phyloP scores from a whole-genome alignment of 805 yeast genomes.

The Metschnikowia koreensis region DNA sequence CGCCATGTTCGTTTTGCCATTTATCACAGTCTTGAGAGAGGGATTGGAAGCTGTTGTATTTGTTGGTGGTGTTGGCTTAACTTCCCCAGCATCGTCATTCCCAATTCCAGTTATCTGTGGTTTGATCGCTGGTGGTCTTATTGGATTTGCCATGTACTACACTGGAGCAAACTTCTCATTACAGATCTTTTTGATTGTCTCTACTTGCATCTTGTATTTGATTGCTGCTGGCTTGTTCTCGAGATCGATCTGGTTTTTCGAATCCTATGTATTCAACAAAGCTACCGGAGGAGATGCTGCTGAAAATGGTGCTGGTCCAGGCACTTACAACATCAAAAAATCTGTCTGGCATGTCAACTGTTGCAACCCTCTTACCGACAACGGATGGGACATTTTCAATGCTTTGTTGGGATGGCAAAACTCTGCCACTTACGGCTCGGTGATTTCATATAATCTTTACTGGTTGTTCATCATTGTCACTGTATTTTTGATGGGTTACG shows the following conservation, averaged over 20 bases:
- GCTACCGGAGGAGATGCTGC: constrained; percentile 93
- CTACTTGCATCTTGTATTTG: constrained; percentile 85
- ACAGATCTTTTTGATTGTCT: constrained; percentile 80
- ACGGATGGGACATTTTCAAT: constrained; percentile 97
- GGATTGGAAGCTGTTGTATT: constrained; percentile 61
- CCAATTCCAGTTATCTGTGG: constrained; percentile 94
- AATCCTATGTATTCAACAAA: constrained; percentile 60
- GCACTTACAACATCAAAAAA: constrained; percentile 78
- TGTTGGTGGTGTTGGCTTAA: constrained; percentile 46
- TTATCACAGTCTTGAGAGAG: constrained; percentile 89
- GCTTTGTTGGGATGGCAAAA: constrained; percentile 97
- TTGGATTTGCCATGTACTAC: constrained; percentile 71
- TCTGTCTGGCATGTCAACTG: constrained; percentile 97
- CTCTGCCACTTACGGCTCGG: constrained; percentile 91
- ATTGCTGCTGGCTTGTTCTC: constrained; percentile 92
- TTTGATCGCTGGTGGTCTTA: constrained; percentile 68
- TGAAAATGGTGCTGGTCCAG: constrained; percentile 91
- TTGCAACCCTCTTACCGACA: constrained; percentile 88
- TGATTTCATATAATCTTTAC: constrained; percentile 81
- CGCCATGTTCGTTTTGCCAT: constrained; percentile 86
- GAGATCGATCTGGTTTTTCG: constrained; percentile 89
- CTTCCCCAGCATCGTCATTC: constrained; percentile 49
- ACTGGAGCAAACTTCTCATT: constrained; percentile 80
- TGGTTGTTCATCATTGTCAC: constrained; percentile 69
- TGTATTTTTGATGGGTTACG: constrained; percentile 64